A percentile compares a stretch with the other conserved stretches of the same genome.
These are phyloP conservation scores for Acmispon strigosus DNA, from an alignment of 306 rosid species.

Conservation along the genomic window DNA sequence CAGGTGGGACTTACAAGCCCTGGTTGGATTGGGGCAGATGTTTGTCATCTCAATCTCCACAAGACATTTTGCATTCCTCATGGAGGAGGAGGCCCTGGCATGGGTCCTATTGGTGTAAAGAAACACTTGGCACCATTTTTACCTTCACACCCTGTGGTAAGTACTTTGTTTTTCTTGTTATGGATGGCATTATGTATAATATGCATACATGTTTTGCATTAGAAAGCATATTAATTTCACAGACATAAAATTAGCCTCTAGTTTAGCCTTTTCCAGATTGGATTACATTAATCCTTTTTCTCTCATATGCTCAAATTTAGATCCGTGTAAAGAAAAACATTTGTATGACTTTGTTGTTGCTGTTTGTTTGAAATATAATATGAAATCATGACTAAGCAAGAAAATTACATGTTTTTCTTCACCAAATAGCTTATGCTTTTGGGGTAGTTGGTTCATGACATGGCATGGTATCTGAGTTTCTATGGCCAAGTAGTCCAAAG, in stretches of 20 bases:
- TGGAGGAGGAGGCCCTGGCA: conserved; percentile 99
- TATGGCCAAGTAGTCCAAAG: too few species aligned
- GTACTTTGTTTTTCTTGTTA: not conserved
- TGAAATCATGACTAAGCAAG: too few species aligned
- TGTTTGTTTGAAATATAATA: not conserved
- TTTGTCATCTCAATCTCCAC: conserved; percentile 99
- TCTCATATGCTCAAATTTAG: not conserved
- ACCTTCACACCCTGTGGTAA: conserved; percentile 99
- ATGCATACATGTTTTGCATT: not conserved
- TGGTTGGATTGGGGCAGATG: conserved; percentile 99
- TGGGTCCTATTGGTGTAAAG: conserved; percentile 99
- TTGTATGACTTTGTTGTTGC: not conserved
- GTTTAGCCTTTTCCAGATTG: not conserved
- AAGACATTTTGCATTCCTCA: conserved; percentile 99
- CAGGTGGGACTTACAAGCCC: conserved; percentile 99
- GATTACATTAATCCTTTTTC: not conserved
- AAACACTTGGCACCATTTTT: conserved; percentile 96
- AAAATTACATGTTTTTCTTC: too few species aligned
- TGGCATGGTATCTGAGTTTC: too few species aligned
- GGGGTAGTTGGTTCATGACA: too few species aligned
- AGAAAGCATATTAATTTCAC: not conserved
- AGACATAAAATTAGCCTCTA: not conserved
- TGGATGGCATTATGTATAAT: not conserved
- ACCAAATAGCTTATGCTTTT: too few species aligned
- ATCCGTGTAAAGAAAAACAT: not conserved